phyloP scores from a whole-genome alignment of 768 basidiomycete genomes.

The Amanita thiersii region DNA sequence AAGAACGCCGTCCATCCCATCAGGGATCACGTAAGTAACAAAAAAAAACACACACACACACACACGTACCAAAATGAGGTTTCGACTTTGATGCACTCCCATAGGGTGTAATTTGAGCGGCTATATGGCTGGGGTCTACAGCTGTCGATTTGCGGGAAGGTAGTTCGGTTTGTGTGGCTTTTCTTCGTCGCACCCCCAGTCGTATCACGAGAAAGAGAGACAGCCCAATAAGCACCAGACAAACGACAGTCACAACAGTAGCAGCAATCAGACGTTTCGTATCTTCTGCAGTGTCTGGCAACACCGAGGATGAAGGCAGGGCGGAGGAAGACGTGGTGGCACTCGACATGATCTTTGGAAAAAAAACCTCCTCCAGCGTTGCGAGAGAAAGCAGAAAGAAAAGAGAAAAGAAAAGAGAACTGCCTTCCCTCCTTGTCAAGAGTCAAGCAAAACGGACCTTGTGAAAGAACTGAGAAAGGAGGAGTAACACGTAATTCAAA shows the following conservation, averaged over 20 bases:
- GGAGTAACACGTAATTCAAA: too few relatives aligned
- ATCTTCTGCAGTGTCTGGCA: too few relatives aligned
- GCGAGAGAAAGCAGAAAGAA: too few relatives aligned
- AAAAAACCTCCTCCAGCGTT: too few relatives aligned
- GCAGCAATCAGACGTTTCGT: not conserved
- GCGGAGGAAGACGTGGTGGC: too few relatives aligned
- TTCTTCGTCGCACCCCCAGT: not conserved
- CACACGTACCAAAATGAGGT: conserved; percentile 2
- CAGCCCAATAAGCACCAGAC: not conserved
- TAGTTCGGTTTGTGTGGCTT: not conserved
- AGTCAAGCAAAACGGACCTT: too few relatives aligned
- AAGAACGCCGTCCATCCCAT: not conserved
- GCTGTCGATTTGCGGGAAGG: not conserved
- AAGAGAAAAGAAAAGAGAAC: too few relatives aligned
- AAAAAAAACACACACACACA: not conserved
- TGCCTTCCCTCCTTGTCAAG: too few relatives aligned
- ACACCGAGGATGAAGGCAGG: too few relatives aligned
- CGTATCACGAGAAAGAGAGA: not conserved
- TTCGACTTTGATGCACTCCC: not conserved
- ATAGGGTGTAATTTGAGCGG: conserved; percentile 5
- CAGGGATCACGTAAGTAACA: not conserved
- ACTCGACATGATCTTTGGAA: too few relatives aligned
- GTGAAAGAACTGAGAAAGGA: too few relatives aligned
- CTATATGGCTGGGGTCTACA: conserved; percentile 3
- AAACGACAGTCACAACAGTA: conserved; percentile 1